Conservation (phyloP, 441 rosid species). For the Populus hybrid region DNA sequence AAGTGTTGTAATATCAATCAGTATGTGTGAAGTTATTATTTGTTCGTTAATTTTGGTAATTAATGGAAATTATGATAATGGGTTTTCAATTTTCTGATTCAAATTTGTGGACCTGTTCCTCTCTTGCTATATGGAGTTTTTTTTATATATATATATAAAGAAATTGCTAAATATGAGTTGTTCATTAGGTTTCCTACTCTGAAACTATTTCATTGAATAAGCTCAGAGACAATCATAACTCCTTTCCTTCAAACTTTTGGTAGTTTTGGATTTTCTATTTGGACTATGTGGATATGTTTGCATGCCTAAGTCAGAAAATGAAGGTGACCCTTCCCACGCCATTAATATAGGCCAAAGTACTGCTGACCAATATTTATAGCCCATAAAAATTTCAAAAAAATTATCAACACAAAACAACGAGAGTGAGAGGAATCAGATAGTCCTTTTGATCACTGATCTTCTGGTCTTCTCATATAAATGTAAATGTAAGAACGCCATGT, state of each 20-base stretch:
- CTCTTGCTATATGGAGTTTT: too few relatives aligned
- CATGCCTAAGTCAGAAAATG: conserved; percentile 25
- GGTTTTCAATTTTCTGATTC: not conserved
- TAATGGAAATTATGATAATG: conserved; percentile 20
- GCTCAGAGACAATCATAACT: conserved; percentile 20
- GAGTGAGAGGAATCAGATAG: conserved; percentile 7
- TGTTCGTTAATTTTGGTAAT: conserved; percentile 29
- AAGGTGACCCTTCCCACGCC: conserved; percentile 29
- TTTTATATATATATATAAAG: too few relatives aligned
- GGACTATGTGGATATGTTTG: conserved; percentile 44
- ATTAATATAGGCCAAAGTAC: conserved; percentile 23
- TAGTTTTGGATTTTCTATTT: conserved; percentile 44
- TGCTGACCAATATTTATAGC: conserved; percentile 32
- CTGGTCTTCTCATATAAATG: conserved; percentile 26
- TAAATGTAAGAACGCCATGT: conserved; percentile 44
- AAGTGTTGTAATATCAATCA: conserved; percentile 17
- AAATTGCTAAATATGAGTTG: not conserved
- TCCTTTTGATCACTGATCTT: conserved; percentile 3
- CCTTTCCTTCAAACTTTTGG: conserved; percentile 25
- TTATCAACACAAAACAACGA: conserved; percentile 5
- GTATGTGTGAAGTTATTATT: conserved; percentile 18
- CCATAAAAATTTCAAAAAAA: conserved; percentile 17
- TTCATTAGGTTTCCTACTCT: conserved; percentile 21
- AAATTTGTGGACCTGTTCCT: not conserved
- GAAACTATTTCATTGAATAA: conserved; percentile 37